A percentile compares a stretch with the other conserved stretches of the same genome.
These are phyloP conservation scores for Tuber indicum DNA, from an alignment of 495 filamentous ascomycete genomes.

Conservation along the genomic window DNA sequence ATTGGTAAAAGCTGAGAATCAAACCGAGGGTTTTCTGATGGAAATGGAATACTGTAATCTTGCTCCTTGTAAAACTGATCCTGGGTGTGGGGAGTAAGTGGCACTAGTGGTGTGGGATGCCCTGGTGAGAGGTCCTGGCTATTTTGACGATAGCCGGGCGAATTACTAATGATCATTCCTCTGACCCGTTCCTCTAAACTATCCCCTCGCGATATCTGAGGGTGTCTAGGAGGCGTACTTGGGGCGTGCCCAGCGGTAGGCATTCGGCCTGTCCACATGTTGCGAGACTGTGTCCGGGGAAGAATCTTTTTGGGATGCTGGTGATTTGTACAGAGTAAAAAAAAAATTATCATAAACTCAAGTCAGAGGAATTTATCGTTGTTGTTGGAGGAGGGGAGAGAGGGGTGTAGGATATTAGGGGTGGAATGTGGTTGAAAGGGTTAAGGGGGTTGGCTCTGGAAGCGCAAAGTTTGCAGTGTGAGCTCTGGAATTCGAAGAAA, in stretches of 20 bases:
- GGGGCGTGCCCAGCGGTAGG: neutral
- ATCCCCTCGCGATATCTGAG: neutral
- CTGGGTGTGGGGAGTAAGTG: neutral
- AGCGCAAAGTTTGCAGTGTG: neutral
- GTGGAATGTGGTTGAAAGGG: neutral
- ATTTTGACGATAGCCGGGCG: neutral
- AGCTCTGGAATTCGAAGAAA: neutral
- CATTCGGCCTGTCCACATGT: neutral
- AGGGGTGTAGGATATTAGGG: neutral
- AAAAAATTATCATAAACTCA: neutral
- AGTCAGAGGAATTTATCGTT: neutral
- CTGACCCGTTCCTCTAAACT: constrained; percentile 27
- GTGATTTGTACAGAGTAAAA: neutral
- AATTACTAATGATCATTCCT: constrained; percentile 17
- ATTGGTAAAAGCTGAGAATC: neutral
- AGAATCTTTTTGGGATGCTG: neutral
- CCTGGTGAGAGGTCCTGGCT: neutral
- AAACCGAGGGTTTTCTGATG: neutral
- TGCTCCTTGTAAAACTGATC: neutral
- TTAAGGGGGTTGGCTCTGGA: neutral
- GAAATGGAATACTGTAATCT: neutral
- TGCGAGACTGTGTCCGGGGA: neutral
- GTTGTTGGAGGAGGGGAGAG: neutral
- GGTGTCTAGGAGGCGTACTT: neutral
- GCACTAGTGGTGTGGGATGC: neutral